Percentiles rank a stretch among this genome's conserved stretches.
phyloP scores from a whole-genome alignment of 805 yeast genomes.

The Myxozyma sirexii region DNA sequence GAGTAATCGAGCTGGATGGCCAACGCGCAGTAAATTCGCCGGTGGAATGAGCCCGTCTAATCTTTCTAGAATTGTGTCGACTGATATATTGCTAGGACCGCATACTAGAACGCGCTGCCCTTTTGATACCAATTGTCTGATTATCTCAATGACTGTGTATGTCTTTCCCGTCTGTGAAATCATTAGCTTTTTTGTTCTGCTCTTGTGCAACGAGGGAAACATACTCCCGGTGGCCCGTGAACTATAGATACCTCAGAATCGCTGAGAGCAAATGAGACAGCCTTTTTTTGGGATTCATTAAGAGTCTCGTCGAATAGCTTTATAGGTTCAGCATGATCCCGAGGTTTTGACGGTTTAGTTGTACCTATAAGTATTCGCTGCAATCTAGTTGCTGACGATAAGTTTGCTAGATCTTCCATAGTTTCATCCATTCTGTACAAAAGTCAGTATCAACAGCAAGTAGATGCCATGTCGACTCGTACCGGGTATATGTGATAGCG shows the following conservation, averaged over 20 bases:
- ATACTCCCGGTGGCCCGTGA: constrained; percentile 75
- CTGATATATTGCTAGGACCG: constrained; percentile 92
- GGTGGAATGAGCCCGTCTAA: constrained; percentile 51
- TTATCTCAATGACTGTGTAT: constrained; percentile 77
- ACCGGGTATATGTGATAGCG: constrained; percentile 45
- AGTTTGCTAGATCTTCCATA: constrained; percentile 57
- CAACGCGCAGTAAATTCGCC: constrained; percentile 70
- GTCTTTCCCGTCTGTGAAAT: constrained; percentile 66
- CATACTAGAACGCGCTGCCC: constrained; percentile 75
- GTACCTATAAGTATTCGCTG: constrained; percentile 54
- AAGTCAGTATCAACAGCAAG: not conserved
- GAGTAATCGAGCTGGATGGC: constrained; percentile 88
- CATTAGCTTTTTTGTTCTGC: not conserved
- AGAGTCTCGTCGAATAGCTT: constrained; percentile 51
- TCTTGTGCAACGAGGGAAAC: not conserved
- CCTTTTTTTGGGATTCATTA: constrained; percentile 72
- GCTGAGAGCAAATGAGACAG: constrained; percentile 65
- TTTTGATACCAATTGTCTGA: constrained; percentile 64
- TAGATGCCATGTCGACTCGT: not conserved
- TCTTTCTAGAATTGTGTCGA: constrained; percentile 81
- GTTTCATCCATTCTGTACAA: constrained; percentile 58
- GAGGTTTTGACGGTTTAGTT: constrained; percentile 39
- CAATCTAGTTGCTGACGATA: constrained; percentile 47
- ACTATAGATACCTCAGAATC: constrained; percentile 55
- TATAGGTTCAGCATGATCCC: constrained; percentile 8